Percentiles rank a stretch among this genome's conserved stretches.
phyloP scores from a whole-genome alignment of 1,284 basidiomycete species.

The Cutaneotrichosporon spelunceum region DNA sequence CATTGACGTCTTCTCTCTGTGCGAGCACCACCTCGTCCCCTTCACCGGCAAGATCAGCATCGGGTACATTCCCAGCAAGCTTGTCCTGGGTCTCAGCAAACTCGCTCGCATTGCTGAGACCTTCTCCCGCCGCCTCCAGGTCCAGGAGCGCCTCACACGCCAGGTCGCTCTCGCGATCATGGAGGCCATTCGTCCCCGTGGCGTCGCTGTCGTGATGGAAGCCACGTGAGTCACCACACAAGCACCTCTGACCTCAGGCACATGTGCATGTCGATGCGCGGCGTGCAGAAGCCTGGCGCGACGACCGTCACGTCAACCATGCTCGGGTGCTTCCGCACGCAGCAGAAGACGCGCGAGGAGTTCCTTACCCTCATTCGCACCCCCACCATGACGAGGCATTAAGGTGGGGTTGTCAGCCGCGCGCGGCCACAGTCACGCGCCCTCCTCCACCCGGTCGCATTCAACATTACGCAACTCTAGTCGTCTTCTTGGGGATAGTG shows the following conservation, averaged over 20 bases:
- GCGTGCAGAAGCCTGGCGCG: slow-evolving; percentile 96
- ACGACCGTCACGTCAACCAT: slow-evolving; percentile 98
- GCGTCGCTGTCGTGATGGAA: slow-evolving; percentile 99
- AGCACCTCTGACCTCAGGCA: slow-evolving; percentile 59
- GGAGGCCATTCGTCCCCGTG: slow-evolving; percentile 93
- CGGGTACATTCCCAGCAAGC: slow-evolving; percentile 93
- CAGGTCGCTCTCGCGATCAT: slow-evolving; percentile 96
- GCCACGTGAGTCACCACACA: slow-evolving; percentile 67
- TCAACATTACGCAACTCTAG: background rate
- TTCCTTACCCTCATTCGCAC: slow-evolving; percentile 44
- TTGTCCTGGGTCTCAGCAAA: slow-evolving; percentile 95
- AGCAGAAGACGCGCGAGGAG: slow-evolving; percentile 96
- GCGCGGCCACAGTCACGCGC: background rate
- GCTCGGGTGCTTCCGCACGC: slow-evolving; percentile 94
- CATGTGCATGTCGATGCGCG: slow-evolving; percentile 99
- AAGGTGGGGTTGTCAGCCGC: slow-evolving; percentile 1
- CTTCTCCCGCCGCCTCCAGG: slow-evolving; percentile 90
- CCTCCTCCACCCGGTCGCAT: background rate
- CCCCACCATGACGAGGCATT: slow-evolving; percentile 40
- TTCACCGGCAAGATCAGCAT: slow-evolving; percentile 90
- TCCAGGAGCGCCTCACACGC: slow-evolving; percentile 96
- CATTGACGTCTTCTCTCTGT: slow-evolving; percentile 94
- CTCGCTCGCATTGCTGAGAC: slow-evolving; percentile 97
- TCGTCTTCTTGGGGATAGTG: background rate
- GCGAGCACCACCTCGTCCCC: slow-evolving; percentile 98